phyloP scores from a whole-genome alignment of 441 rosid species.

The Gossypium davidsonii region DNA sequence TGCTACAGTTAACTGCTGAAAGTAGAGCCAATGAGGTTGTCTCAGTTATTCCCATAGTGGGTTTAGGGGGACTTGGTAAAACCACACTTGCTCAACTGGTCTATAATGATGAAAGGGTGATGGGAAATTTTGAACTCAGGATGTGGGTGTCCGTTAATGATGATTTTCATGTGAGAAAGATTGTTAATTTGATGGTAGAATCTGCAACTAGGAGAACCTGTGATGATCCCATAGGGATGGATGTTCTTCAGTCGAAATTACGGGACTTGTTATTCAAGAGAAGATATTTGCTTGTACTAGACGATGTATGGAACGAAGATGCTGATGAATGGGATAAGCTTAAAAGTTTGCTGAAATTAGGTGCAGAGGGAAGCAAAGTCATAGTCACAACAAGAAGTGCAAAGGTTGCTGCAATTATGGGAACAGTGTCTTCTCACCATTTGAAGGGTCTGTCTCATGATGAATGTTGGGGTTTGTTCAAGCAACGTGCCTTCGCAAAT shows the following conservation, averaged over 20 bases:
- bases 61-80: constrained; percentile 25
- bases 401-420: constrained; percentile 4
- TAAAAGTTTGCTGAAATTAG: constrained; percentile 12
- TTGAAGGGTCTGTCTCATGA: neutral
- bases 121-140: constrained; percentile 1
- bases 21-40: neutral
- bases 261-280: neutral
- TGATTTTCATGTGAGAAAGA: constrained; percentile 14
- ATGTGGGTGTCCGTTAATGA: constrained; percentile 10
- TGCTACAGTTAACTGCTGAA: neutral
- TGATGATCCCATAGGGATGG: constrained; percentile 15
- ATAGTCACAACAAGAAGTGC: constrained; percentile 12
- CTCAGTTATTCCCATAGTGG: constrained; percentile 14
- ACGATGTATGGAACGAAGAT: constrained; percentile 6
- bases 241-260: constrained; percentile 9
- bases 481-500: neutral
- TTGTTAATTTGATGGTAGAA: constrained; percentile 10
- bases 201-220: constrained; percentile 9
- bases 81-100: constrained; percentile 24
- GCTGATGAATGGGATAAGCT: constrained; percentile 21
- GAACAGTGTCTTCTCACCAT: constrained; percentile 1
- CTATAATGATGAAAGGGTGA: constrained; percentile 16
- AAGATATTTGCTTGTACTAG: neutral
- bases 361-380: constrained; percentile 8
- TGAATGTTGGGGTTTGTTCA: constrained; percentile 11